Evolutionary conservation across 1,284 basidiomycete genomes (phyloP).

Genomic region (Pseudozyma sp.): DNA sequence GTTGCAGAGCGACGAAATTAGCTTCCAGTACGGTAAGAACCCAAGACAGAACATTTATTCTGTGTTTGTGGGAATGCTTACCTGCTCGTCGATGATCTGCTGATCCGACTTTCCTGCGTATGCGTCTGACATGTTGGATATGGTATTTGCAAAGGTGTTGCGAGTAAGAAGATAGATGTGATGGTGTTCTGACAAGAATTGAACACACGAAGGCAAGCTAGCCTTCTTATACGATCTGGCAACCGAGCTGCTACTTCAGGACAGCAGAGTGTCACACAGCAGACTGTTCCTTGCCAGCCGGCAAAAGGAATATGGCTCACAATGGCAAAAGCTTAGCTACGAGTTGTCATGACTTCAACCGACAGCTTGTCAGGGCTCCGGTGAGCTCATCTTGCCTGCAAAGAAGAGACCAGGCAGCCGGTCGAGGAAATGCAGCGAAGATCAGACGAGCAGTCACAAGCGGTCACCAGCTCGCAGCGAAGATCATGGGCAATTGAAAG

Average conservation of each 20-base stretch:
- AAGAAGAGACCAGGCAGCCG: not conserved
- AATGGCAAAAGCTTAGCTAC: not conserved
- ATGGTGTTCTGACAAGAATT: not conserved
- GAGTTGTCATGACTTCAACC: conserved; percentile 20
- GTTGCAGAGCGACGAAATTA: not conserved
- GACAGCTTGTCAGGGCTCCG: conserved; percentile 3
- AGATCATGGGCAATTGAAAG: not conserved
- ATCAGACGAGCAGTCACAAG: not conserved
- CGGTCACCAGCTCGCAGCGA: not conserved
- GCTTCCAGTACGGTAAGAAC: too few relatives aligned
- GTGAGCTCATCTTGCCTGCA: conserved; percentile 23
- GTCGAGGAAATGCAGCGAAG: not conserved
- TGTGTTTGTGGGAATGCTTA: conserved; percentile 7
- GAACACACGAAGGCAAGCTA: not conserved
- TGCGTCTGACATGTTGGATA: conserved; percentile 54
- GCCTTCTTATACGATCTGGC: conserved; percentile 2
- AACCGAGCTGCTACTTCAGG: not conserved
- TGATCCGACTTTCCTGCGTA: conserved; percentile 58
- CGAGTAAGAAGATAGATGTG: not conserved
- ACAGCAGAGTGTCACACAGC: not conserved
- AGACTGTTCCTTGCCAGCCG: not conserved
- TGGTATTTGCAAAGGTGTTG: not conserved
- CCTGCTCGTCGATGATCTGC: conserved; percentile 61
- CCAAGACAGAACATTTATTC: not conserved
- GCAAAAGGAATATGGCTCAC: not conserved